Evolutionary conservation across 2,329 filamentous ascomycete genomes (phyloP), one percentile per base, ranked within the genome.

Genomic region (Leptosphaerulina australis): DNA sequence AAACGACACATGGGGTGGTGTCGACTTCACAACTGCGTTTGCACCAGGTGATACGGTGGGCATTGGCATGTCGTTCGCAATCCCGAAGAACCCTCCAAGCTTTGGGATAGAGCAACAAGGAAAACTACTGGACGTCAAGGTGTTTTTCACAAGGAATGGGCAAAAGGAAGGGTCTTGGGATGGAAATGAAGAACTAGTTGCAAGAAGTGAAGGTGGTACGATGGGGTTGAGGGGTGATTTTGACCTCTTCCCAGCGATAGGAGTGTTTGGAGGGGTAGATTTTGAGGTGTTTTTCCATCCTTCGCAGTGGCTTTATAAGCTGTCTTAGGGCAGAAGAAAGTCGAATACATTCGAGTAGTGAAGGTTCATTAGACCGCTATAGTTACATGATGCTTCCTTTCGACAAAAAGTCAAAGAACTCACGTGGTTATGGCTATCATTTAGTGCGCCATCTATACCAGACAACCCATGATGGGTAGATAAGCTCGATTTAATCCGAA

Each of bases 131-230:
- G 74, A 76, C 50, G 80, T 83, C 3, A 79, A 85, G 35, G 77
- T 88, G 0, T 91, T 92, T 72, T 84, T 92, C 53, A 91, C 88
- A 10, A 74, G 84, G 30, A 81, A 90, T 58, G 90, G 89, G 1
- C 68, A 64, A 44, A 75, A 77, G 54, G 78, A 74, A 0, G 85
- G 82, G 0, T 75, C 79, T 0, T 94, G 90, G 89, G 80, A 90
- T 68, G 68, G 92, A 35, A 84, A 90, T 60, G 88, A 92, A 75
- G 87, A 90, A 76, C 79, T 82, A 44, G 89, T 93, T 68, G 75
- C 82, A 58, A 73, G 82, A 62, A 84, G 88, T 62, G 70, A 83
- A 49, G 83, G 85, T 0, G 74, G 76, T 11, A 82, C 88, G 1
- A 78, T 74, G 4, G 89, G 90, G 0, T 71, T 93, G 37, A 85